phyloP scores from a whole-genome alignment of 331 rosid genomes.

The Acacia concinna region DNA sequence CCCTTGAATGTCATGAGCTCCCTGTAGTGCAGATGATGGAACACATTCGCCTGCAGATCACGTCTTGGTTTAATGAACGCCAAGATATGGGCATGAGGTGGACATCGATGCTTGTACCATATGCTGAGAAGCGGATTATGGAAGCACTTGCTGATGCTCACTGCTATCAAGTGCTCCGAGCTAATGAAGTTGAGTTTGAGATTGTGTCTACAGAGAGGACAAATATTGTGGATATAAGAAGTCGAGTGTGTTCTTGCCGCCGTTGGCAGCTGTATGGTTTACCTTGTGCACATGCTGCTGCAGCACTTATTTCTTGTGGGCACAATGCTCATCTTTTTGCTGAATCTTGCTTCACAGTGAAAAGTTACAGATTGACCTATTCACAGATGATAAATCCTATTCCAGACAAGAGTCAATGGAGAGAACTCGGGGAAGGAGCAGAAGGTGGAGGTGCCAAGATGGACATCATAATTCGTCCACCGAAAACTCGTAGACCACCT shows the following conservation, averaged over 20 bases:
- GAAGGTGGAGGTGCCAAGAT: background rate
- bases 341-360: constrained; percentile 2
- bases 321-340: constrained; percentile 4
- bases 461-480: constrained; percentile 1
- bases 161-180: constrained; percentile 2
- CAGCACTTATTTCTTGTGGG: constrained; percentile 9
- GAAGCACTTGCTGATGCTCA: constrained; percentile 11
- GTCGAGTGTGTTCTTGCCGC: constrained; percentile 2
- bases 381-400: constrained; percentile 8
- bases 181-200: constrained; percentile 6
- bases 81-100: background rate
- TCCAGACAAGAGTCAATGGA: background rate
- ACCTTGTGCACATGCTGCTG: constrained; percentile 17
- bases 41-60: background rate
- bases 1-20: constrained; percentile 15
- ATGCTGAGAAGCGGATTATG: background rate
- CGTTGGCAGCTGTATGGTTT: constrained; percentile 13
- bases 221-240: constrained; percentile 5
- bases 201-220: constrained; percentile 5
- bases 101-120: constrained; percentile 4
- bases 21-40: constrained; percentile 17
- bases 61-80: constrained; percentile 1
- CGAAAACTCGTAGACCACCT: background rate
- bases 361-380: constrained; percentile 1
- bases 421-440: background rate